Percentiles rank a stretch among this genome's conserved stretches.
Evolutionary conservation across 805 yeast species (phyloP).

Genomic region (Pichia sporocuriosa): DNA sequence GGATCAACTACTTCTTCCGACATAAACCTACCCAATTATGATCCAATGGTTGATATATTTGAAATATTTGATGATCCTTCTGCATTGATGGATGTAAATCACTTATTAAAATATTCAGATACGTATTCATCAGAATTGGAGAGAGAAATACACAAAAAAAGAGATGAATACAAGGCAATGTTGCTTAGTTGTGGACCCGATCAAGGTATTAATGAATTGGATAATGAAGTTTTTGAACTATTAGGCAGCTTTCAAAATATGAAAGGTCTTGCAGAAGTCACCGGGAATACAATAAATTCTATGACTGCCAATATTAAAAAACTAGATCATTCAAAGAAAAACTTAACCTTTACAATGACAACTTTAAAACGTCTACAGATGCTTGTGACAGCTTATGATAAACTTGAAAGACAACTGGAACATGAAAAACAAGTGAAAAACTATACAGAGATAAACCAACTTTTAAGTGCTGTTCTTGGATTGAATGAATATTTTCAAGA

Average conservation of each 20-base stretch:
- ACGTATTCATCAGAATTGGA: conserved; percentile 45
- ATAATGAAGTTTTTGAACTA: conserved; percentile 34
- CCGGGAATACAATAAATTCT: conserved; percentile 54
- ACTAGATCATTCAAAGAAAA: conserved; percentile 77
- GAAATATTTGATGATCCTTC: conserved; percentile 46
- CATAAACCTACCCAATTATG: conserved; percentile 37
- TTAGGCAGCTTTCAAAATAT: conserved; percentile 41
- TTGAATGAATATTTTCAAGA: conserved; percentile 67
- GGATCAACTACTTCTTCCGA: conserved; percentile 2
- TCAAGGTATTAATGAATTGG: conserved; percentile 20
- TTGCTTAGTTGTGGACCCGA: conserved; percentile 11
- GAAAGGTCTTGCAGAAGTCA: conserved; percentile 40
- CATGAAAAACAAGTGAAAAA: conserved; percentile 24
- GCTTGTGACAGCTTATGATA: conserved; percentile 68
- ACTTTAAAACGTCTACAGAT: conserved; percentile 81
- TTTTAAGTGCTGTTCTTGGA: conserved; percentile 67
- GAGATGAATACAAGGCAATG: conserved; percentile 29
- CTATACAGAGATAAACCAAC: conserved; percentile 49
- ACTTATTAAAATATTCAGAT: conserved; percentile 42
- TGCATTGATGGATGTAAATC: conserved; percentile 44
- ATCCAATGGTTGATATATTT: conserved; percentile 47
- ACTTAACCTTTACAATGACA: conserved; percentile 78
- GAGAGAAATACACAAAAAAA: conserved; percentile 34
- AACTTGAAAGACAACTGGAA: conserved; percentile 42
- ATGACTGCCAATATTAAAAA: conserved; percentile 75